Evolutionary conservation across 331 rosid genomes (phyloP).

Genomic region (Dryas integrifolia): DNA sequence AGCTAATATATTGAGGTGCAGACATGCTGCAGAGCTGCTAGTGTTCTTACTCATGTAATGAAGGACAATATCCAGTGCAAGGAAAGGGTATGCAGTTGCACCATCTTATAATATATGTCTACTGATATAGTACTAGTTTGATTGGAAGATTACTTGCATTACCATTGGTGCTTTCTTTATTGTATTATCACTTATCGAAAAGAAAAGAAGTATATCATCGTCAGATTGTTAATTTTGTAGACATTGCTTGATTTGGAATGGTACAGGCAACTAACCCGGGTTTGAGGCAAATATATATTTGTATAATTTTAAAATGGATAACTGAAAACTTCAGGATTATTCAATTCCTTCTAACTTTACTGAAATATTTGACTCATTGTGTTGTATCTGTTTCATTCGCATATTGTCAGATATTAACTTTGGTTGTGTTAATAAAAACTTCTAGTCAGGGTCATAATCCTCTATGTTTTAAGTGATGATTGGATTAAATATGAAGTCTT

Average conservation of each 20-base stretch:
- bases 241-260: background rate
- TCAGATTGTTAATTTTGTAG: background rate
- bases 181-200: background rate
- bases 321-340: too few relatives aligned
- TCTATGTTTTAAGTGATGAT: too few relatives aligned
- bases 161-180: background rate
- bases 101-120: conserved; percentile 15
- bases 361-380: too few relatives aligned
- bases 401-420: too few relatives aligned
- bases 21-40: conserved; percentile 93
- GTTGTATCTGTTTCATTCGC: too few relatives aligned
- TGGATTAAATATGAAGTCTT: too few relatives aligned
- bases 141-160: background rate
- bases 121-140: background rate
- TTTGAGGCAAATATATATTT: too few relatives aligned
- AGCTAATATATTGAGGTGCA: conserved; percentile 41
- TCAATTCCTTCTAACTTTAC: too few relatives aligned
- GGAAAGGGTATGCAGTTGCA: conserved; percentile 66
- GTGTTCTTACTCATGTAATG: conserved; percentile 85
- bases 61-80: conserved; percentile 82
- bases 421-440: too few relatives aligned
- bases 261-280: too few relatives aligned
- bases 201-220: background rate
- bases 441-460: too few relatives aligned
- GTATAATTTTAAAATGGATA: too few relatives aligned